These are phyloP conservation scores for Kalanchoe fedtschenkoi DNA, from an alignment of 164 flowering plant species.

Conservation along the genomic window DNA sequence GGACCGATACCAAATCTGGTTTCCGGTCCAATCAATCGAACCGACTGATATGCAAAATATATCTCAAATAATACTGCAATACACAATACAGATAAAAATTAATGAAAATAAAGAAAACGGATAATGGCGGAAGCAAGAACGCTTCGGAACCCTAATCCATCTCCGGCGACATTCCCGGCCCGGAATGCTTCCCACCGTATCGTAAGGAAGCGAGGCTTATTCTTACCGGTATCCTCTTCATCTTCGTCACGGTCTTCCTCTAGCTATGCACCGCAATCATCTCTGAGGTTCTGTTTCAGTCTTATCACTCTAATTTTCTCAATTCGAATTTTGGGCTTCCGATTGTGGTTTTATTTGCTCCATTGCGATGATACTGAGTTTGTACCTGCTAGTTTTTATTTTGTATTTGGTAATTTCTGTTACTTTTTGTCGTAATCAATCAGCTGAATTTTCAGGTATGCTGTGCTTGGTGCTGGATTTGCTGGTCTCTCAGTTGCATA, in stretches of 20 bases:
- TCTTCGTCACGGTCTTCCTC: neutral
- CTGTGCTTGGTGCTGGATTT: slow-evolving; percentile 97
- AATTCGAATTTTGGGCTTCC: neutral
- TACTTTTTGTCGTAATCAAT: neutral
- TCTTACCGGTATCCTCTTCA: neutral
- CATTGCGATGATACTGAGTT: too few species aligned
- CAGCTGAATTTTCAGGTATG: slow-evolving; percentile 32
- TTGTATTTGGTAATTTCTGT: neutral
- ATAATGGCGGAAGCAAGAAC: too few species aligned
- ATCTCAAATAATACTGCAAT: too few species aligned
- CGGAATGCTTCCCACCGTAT: neutral
- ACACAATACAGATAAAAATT: too few species aligned
- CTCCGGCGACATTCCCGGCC: neutral
- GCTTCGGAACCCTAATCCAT: neutral
- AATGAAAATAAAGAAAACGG: too few species aligned
- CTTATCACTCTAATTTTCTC: neutral
- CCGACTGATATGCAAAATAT: too few species aligned
- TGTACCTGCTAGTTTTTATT: neutral
- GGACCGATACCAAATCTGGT: too few species aligned
- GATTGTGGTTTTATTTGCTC: neutral
- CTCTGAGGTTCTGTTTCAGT: neutral
- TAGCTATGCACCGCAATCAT: too few species aligned
- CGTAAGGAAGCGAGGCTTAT: neutral
- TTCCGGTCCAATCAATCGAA: too few species aligned
- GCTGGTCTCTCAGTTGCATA: slow-evolving; percentile 88